Conservation (phyloP, 2,329 filamentous ascomycete species). For the Apiospora hydei region DNA sequence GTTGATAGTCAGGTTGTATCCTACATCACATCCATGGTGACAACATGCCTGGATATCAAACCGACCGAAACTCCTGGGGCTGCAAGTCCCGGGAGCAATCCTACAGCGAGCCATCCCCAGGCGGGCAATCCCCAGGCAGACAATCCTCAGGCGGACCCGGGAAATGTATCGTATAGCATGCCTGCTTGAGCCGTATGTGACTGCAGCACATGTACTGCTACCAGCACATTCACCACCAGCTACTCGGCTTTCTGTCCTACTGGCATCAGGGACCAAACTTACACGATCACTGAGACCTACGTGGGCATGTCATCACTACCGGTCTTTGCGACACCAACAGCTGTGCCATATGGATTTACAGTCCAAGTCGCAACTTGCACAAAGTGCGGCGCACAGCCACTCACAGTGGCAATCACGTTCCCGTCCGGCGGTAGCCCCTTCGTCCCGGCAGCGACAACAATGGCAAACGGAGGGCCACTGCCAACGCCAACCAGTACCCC, state of each 20-base stretch:
- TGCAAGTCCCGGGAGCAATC: not conserved
- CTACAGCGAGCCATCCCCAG: not conserved
- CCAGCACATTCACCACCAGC: constrained; percentile 32
- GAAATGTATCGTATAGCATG: constrained; percentile 29
- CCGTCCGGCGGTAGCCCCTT: not conserved
- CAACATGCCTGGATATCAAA: constrained; percentile 28
- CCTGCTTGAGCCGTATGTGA: constrained; percentile 30
- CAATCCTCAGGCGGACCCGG: not conserved
- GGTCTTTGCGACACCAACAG: constrained; percentile 29
- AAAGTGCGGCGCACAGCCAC: not conserved
- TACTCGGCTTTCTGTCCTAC: constrained; percentile 28
- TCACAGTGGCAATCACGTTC: not conserved
- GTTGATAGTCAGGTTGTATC: constrained; percentile 27
- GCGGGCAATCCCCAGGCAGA: too few species aligned
- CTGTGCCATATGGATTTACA: constrained; percentile 33
- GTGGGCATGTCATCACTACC: constrained; percentile 33
- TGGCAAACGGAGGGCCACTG: not conserved
- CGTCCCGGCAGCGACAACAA: not conserved
- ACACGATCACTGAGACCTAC: constrained; percentile 36
- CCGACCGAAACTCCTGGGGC: not conserved
- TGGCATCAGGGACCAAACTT: constrained; percentile 28
- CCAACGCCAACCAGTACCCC: not conserved
- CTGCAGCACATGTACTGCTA: constrained; percentile 32
- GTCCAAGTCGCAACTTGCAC: constrained; percentile 29
- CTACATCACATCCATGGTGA: constrained; percentile 29